Base-by-base conservation (phyloP, 164 flowering plant genomes). In the Piper longum region DNA sequence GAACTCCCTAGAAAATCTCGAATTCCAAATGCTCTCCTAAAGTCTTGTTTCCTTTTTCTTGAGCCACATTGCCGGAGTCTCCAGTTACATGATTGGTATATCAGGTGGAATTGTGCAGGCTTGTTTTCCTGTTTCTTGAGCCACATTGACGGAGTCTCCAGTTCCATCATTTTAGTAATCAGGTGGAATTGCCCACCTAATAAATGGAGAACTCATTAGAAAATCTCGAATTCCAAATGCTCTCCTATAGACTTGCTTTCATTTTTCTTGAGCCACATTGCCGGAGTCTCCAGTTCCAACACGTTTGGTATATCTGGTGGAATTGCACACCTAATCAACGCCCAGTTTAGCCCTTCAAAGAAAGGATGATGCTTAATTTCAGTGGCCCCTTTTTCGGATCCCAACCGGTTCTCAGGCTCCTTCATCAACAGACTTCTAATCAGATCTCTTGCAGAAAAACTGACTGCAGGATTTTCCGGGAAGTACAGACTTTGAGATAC, bases 261-360 rank as follows among this genome's bases (percentile, higher is more conserved):
- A 67, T 69, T 71, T 64, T 65, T 67, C 62, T 67, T 72, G 12
- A 64, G 63, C 19, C 62, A 43, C 5, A 48, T 42, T 6, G 57
- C 63, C 2, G 72, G 59, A 51, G 66, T 57, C 56, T 74, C 80
- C 18, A 71, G 41, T 58, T 82, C 83, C 40, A 54, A 66, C 4
- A 64, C 26, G 69, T 68, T 80, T 3, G 91, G 93, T 63, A 82
- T 63, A 75, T 83, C 89, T 0, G 98, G 95, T 42, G 96, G 98
- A 3, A 74, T 40, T 3, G 87, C 75, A 67, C 89, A 91, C 36
- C 98, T 76, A 44, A 91, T 78, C 67, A 89, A 66, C 9, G 96
- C 96, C 92, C 90, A 87, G 61, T 91, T 91, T 71, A 89, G 60
- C 56, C 95, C 96, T 57, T 84, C 82, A 43, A 88, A 91, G 72